Evolutionary conservation across 768 basidiomycete genomes (phyloP).

Genomic region (Inosperma sp.): DNA sequence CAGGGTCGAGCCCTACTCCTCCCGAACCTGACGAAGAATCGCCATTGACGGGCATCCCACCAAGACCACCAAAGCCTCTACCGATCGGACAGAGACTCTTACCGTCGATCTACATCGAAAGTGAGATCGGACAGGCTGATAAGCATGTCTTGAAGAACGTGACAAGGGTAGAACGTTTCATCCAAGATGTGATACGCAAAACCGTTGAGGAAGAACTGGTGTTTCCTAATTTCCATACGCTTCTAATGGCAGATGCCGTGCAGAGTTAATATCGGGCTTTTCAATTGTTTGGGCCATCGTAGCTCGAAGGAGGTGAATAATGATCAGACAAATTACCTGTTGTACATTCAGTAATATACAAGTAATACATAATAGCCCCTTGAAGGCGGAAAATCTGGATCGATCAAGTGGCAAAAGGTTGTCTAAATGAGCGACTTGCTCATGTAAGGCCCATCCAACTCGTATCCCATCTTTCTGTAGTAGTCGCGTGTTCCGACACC

Average conservation of each 20-base stretch:
- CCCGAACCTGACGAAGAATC: slow-evolving; percentile 62
- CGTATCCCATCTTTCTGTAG: slow-evolving; percentile 90
- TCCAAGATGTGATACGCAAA: slow-evolving; percentile 92
- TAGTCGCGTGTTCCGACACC: slow-evolving; percentile 97
- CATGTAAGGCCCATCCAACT: slow-evolving; percentile 97
- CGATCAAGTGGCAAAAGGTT: background rate
- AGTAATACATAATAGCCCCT: no score
- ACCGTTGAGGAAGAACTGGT: slow-evolving; percentile 94
- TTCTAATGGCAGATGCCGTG: slow-evolving; percentile 45
- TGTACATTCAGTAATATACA: no score
- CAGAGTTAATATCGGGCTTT: background rate
- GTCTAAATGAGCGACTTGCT: slow-evolving; percentile 60
- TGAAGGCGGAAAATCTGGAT: background rate
- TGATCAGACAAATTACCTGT: no score
- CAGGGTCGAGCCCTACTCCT: slow-evolving; percentile 36
- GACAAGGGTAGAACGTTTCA: slow-evolving; percentile 90
- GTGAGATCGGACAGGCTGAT: slow-evolving; percentile 93
- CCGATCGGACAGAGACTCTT: slow-evolving; percentile 81
- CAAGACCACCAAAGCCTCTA: slow-evolving; percentile 56
- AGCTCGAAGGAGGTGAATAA: no score
- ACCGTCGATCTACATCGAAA: slow-evolving; percentile 87
- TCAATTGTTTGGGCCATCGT: background rate
- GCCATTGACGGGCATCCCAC: slow-evolving; percentile 31
- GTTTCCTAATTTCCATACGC: slow-evolving; percentile 92
- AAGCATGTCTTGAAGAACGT: slow-evolving; percentile 96